Evolutionary conservation across 441 rosid genomes (phyloP).

Genomic region (Gossypium schwendimanii): DNA sequence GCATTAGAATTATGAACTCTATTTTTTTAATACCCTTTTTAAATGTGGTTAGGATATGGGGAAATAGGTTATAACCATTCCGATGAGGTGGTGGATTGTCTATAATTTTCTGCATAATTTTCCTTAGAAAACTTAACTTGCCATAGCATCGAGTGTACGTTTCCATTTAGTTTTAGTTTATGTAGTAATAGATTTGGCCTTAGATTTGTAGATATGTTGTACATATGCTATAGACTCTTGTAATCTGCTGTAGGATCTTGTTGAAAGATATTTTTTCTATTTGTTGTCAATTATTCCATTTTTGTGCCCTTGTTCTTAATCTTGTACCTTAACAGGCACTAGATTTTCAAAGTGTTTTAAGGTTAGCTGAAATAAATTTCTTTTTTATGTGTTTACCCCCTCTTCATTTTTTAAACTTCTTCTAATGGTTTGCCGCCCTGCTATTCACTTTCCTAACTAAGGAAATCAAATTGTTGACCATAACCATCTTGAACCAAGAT

Average conservation of each 20-base stretch:
- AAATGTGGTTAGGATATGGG: not conserved
- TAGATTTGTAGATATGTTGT: conserved; percentile 28
- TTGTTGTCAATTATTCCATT: not conserved
- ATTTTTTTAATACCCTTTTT: conserved; percentile 3
- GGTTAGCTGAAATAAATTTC: not conserved
- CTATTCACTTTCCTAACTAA: not conserved
- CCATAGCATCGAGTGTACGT: conserved; percentile 9
- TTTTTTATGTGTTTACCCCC: not conserved
- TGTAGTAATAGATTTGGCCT: conserved; percentile 8
- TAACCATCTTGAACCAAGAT: not conserved
- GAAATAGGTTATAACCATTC: not conserved
- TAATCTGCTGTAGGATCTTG: conserved; percentile 13
- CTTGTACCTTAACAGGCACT: not conserved
- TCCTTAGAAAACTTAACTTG: not conserved
- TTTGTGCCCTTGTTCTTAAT: not conserved
- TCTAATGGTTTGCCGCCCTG: not conserved
- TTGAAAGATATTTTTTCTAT: not conserved
- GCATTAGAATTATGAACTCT: conserved; percentile 3
- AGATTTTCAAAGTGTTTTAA: not conserved
- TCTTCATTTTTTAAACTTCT: not conserved
- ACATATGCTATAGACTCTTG: conserved; percentile 20
- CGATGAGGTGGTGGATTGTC: not conserved
- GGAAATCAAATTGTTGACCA: not conserved
- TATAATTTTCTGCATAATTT: not conserved
- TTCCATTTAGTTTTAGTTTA: conserved; percentile 6